These are phyloP conservation scores for Nothophaeocryptopus gaeumannii DNA, from an alignment of 2,329 filamentous ascomycete genomes.

Conservation along the genomic window DNA sequence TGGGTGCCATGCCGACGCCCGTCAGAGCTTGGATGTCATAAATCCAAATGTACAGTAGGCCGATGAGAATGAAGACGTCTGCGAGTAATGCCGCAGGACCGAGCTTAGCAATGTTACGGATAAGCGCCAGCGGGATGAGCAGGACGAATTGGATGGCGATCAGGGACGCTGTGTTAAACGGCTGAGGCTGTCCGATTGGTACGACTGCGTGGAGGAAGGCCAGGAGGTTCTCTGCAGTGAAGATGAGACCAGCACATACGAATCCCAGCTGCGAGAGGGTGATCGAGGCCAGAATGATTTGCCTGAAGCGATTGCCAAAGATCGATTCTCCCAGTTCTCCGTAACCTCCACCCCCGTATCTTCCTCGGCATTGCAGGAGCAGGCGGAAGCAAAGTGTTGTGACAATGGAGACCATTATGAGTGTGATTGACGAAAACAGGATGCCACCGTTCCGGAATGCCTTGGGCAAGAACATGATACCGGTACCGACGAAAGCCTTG, in stretches of 20 bases:
- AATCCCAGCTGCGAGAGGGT: conserved; percentile 74
- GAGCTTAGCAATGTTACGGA: conserved; percentile 72
- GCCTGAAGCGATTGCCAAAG: conserved; percentile 61
- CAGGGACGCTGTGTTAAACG: conserved; percentile 56
- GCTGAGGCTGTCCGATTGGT: conserved; percentile 39
- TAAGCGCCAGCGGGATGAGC: conserved; percentile 65
- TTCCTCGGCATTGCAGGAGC: conserved; percentile 63
- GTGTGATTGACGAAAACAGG: conserved; percentile 67
- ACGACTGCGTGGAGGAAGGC: conserved; percentile 65
- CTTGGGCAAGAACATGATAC: conserved; percentile 78
- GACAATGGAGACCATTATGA: conserved; percentile 63
- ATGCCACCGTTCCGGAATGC: conserved; percentile 77
- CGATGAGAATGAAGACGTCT: conserved; percentile 69
- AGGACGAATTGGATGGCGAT: conserved; percentile 65
- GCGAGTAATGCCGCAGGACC: conserved; percentile 67
- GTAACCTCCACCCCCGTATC: conserved; percentile 65
- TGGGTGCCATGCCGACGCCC: conserved; percentile 55
- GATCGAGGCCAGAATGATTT: conserved; percentile 66
- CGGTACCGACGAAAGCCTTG: conserved; percentile 76
- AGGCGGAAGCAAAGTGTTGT: conserved; percentile 71
- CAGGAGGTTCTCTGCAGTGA: conserved; percentile 70
- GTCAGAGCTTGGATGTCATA: conserved; percentile 62
- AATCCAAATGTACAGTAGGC: conserved; percentile 70
- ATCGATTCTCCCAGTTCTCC: conserved; percentile 70
- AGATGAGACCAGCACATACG: conserved; percentile 74